These are phyloP conservation scores for Cryptosporidium parvum DNA, from an alignment of 169 alveolate species.

Conservation along the genomic window DNA sequence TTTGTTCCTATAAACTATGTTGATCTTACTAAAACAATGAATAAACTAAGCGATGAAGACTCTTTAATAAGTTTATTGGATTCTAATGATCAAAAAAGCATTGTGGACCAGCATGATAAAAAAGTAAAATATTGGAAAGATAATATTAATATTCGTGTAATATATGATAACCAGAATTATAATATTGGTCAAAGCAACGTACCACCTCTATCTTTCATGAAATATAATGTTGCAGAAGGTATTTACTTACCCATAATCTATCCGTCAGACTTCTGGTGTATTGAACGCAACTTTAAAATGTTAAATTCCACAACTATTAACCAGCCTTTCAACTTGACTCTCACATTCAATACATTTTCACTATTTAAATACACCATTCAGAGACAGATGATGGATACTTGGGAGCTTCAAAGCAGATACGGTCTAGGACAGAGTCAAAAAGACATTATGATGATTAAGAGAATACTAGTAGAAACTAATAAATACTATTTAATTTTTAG, in stretches of 20 bases:
- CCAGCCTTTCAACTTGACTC: slow-evolving; percentile 65
- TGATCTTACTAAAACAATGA: slow-evolving; percentile 41
- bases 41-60: slow-evolving; percentile 75
- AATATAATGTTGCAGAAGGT: slow-evolving; percentile 57
- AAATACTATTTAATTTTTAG: slow-evolving; percentile 88
- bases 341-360: slow-evolving; percentile 74
- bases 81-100: slow-evolving; percentile 45
- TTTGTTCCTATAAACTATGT: slow-evolving; percentile 43
- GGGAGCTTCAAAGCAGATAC: slow-evolving; percentile 69
- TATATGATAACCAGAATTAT: slow-evolving; percentile 77
- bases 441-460: slow-evolving; percentile 89
- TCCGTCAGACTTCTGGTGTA: slow-evolving; percentile 81
- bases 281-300: slow-evolving; percentile 78
- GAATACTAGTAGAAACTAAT: slow-evolving; percentile 88
- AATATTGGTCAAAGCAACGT: slow-evolving; percentile 75
- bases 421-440: slow-evolving; percentile 78
- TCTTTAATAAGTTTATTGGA: slow-evolving; percentile 73
- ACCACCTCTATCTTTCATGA: slow-evolving; percentile 80
- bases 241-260: slow-evolving; percentile 79
- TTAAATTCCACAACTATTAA: slow-evolving; percentile 63
- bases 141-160: slow-evolving; percentile 78
- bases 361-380: slow-evolving; percentile 76
- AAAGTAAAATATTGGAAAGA: slow-evolving; percentile 79
- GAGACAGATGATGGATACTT: slow-evolving; percentile 50
- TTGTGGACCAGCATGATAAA: slow-evolving; percentile 24